A percentile compares a stretch with the other conserved stretches of the same genome.
Conservation (phyloP, 495 filamentous ascomycete genomes). For the Pseudoneurospora amorphoporcata region DNA sequence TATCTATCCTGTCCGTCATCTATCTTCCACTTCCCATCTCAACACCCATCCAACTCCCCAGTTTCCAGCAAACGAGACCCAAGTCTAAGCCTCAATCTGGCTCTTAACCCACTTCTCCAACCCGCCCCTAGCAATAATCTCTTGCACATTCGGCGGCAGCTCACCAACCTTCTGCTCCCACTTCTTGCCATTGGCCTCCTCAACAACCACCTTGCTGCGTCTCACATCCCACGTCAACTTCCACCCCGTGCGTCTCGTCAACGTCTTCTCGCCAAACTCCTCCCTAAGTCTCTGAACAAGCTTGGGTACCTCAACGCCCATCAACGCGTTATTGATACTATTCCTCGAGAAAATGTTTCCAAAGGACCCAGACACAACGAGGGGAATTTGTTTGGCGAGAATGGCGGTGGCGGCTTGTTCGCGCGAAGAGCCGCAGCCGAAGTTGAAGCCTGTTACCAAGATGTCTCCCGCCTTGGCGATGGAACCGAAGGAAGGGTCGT, state of each 20-base stretch:
- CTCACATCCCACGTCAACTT: conserved; percentile 76
- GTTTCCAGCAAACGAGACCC: neutral
- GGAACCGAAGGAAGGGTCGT: conserved; percentile 57
- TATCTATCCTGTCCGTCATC: neutral
- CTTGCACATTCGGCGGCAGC: conserved; percentile 80
- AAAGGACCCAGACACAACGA: conserved; percentile 79
- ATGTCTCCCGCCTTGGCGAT: conserved; percentile 61
- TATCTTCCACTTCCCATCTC: neutral
- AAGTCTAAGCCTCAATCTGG: conserved; percentile 29
- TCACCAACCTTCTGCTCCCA: conserved; percentile 82
- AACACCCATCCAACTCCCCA: too few relatives aligned
- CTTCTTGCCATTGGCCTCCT: conserved; percentile 42
- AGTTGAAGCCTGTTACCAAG: conserved; percentile 81
- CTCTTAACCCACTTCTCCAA: conserved; percentile 79
- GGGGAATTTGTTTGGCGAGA: conserved; percentile 70
- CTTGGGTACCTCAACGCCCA: conserved; percentile 71
- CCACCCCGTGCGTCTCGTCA: conserved; percentile 84
- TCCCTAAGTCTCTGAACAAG: conserved; percentile 61
- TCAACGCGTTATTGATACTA: conserved; percentile 85
- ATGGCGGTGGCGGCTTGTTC: conserved; percentile 90
- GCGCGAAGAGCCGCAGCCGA: conserved; percentile 71
- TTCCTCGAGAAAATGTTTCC: conserved; percentile 85
- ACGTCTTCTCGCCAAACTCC: conserved; percentile 48
- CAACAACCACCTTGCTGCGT: conserved; percentile 55
- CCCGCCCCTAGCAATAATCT: conserved; percentile 72